Evolutionary conservation across 495 filamentous ascomycete species (phyloP), one percentile per base, ranked within the genome.

Genomic region (Lophiotrema nucula): DNA sequence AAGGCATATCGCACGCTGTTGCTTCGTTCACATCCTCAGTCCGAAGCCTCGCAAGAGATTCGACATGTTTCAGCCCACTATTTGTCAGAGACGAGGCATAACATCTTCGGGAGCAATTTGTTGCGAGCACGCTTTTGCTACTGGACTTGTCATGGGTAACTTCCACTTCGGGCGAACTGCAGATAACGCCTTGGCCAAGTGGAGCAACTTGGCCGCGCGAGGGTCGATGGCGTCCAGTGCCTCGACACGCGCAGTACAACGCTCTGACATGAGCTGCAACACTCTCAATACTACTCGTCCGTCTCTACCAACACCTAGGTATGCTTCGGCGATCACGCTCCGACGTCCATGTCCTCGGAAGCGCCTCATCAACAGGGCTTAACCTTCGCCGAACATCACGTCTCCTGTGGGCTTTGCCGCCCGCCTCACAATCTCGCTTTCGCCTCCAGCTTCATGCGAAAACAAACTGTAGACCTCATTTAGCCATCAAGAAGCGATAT

Each of bases 281-380:
- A 52, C 25, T 10, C 25, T 38, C 18, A 2, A 15, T 22, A 23
- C 8, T 23, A 8, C 26, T 47, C 43, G 39, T 24, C 50, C 28
- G n/a, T 54, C 24, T 18, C 22, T 33, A 47, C 56, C 22, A 59
- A 44, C 22, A 28, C 38, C 41, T 44, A 44, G 28, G 56, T 21
- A 26, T 52, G 23, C 46, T 51, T 44, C 16, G 38, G 47, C 56
- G 58, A 60, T 60, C 58, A 18, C 15, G 53, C 28, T 38, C 58
- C 58, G 46, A 51, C 41, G 46, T 52, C 51, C 58, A 52, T 22
- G 31, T 19, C 28, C 51, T 51, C 42, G 58, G 58, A 56, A 62
- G 39, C 49, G 16, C 27, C 51, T 45, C 24, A 43, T 2, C 13
- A 21, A 8, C 23, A 19, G 11, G 22, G 25, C 27, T 24, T 16